Evolutionary conservation across 495 filamentous ascomycete species (phyloP).

Genomic region (Eremomyces bilateralis): DNA sequence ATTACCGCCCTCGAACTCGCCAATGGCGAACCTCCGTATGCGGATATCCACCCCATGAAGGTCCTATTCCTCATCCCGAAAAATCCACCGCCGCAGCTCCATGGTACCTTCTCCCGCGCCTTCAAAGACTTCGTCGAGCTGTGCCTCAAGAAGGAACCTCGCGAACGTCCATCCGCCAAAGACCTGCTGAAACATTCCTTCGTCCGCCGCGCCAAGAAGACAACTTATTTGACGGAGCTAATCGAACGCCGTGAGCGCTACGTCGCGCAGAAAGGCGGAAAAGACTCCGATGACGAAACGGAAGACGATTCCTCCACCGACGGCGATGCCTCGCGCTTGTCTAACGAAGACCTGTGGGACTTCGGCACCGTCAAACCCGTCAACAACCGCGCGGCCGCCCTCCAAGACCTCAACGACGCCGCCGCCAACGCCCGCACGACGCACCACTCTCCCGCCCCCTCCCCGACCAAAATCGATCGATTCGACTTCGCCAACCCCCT

Average conservation of each 20-base stretch:
- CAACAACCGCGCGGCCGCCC: slow-evolving; percentile 29
- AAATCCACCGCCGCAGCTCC: slow-evolving; percentile 62
- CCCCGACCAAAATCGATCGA: no score
- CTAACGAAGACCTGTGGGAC: slow-evolving; percentile 83
- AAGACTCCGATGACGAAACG: slow-evolving; percentile 26
- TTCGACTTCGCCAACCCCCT: no score
- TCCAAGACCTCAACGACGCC: slow-evolving; percentile 52
- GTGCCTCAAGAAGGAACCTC: slow-evolving; percentile 71
- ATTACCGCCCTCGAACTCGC: slow-evolving; percentile 92
- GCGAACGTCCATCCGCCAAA: slow-evolving; percentile 65
- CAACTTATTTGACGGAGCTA: slow-evolving; percentile 73
- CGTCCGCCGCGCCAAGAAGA: slow-evolving; percentile 72
- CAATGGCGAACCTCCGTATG: slow-evolving; percentile 82
- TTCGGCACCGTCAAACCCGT: slow-evolving; percentile 76
- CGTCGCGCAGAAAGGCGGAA: slow-evolving; percentile 40
- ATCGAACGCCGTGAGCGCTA: slow-evolving; percentile 80
- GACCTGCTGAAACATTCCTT: slow-evolving; percentile 83
- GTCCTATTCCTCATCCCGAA: slow-evolving; percentile 94
- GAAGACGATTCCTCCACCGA: slow-evolving; percentile 22
- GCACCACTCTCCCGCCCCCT: no score
- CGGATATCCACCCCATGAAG: slow-evolving; percentile 98
- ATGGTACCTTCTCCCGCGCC: slow-evolving; percentile 66
- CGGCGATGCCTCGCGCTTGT: slow-evolving; percentile 8
- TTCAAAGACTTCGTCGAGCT: slow-evolving; percentile 92
- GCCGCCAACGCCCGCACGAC: slow-evolving; percentile 36